phyloP scores from a whole-genome alignment of 352 stramenopile genomes.

The Pythium dissotocum region DNA sequence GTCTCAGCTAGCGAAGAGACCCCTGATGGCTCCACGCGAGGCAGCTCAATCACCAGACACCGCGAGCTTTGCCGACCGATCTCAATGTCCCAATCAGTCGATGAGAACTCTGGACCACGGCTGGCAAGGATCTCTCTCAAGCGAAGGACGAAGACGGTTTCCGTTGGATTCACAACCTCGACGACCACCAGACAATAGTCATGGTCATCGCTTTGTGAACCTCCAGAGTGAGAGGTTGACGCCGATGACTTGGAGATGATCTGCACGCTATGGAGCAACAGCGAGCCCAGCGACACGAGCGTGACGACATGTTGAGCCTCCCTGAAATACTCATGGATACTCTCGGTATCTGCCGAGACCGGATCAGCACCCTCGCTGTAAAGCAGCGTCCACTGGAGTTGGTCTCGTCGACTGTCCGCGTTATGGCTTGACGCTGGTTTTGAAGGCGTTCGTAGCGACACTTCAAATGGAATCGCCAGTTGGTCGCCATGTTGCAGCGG shows the following conservation, averaged over 20 bases:
- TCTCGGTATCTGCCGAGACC: not conserved
- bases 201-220: slow-evolving; percentile 34
- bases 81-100: slow-evolving; percentile 25
- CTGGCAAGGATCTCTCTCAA: slow-evolving; percentile 16
- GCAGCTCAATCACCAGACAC: slow-evolving; percentile 21
- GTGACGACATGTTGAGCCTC: slow-evolving; percentile 51
- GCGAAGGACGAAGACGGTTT: slow-evolving; percentile 64
- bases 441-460: slow-evolving; percentile 11
- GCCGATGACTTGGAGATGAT: slow-evolving; percentile 30
- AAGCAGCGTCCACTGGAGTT: slow-evolving; percentile 65
- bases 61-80: slow-evolving; percentile 28
- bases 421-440: not conserved
- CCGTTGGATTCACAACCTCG: slow-evolving; percentile 66
- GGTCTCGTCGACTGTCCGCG: slow-evolving; percentile 1
- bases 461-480: slow-evolving; percentile 29
- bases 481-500: slow-evolving; percentile 25
- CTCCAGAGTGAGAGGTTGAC: not conserved
- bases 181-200: slow-evolving; percentile 47
- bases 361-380: slow-evolving; percentile 37
- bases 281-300: slow-evolving; percentile 52
- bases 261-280: slow-evolving; percentile 41
- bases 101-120: not conserved
- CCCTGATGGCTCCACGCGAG: not conserved
- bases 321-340: slow-evolving; percentile 39
- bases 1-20: slow-evolving; percentile 4